These are phyloP conservation scores for Vigna mungo DNA, from an alignment of 306 rosid genomes.

Conservation along the genomic window DNA sequence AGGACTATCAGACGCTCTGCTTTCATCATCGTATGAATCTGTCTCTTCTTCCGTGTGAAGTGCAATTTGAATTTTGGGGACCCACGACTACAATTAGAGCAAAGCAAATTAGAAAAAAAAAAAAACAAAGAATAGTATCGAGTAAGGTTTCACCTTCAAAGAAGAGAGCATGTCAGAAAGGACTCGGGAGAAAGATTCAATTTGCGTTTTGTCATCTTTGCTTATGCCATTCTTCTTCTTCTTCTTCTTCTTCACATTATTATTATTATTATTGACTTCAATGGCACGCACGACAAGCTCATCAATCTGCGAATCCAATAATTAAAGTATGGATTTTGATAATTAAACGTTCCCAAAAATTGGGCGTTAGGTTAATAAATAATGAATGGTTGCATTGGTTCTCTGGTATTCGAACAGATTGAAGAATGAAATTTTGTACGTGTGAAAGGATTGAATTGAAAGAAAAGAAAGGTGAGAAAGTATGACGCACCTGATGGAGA, in stretches of 20 bases:
- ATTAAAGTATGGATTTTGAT: neutral
- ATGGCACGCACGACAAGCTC: conserved; percentile 77
- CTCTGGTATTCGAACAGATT: neutral
- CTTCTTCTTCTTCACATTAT: neutral
- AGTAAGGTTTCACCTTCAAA: conserved; percentile 64
- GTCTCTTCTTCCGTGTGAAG: conserved; percentile 39
- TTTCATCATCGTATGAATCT: conserved; percentile 29
- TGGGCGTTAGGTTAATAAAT: neutral
- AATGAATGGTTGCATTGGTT: neutral
- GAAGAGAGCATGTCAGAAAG: conserved; percentile 74
- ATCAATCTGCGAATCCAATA: conserved; percentile 65
- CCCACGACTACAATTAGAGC: conserved; percentile 74
- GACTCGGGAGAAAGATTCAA: conserved; percentile 64
- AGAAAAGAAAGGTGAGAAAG: neutral
- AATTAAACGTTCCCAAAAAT: neutral
- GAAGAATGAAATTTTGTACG: neutral
- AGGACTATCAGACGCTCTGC: conserved; percentile 54
- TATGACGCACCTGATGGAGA: conserved; percentile 58
- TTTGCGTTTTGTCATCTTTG: conserved; percentile 59
- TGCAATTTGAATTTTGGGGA: conserved; percentile 65
- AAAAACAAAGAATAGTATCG: neutral
- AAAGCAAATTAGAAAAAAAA: neutral
- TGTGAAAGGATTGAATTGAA: neutral
- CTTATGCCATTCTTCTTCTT: conserved; percentile 13
- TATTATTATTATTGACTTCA: conserved; percentile 25